A percentile compares a stretch with the other conserved stretches of the same genome.
These are phyloP conservation scores for Chaetoceros muelleri DNA, from an alignment of 108 stramenopile genomes.

Conservation along the genomic window DNA sequence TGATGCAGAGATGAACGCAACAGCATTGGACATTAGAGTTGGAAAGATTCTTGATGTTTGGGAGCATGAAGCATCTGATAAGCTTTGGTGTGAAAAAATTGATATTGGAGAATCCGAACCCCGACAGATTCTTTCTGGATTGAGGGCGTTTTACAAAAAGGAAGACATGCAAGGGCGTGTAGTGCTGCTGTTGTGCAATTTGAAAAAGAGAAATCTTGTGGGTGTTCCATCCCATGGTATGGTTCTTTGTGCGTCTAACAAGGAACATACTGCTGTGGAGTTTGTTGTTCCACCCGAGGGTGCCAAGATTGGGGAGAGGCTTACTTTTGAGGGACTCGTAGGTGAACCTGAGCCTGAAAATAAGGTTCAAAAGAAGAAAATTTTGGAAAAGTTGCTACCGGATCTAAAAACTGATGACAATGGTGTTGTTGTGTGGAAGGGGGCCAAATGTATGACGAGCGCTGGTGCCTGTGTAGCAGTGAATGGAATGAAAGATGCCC, in stretches of 20 bases:
- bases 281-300: constrained; percentile 71
- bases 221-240: constrained; percentile 89
- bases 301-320: constrained; percentile 68
- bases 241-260: constrained; percentile 84
- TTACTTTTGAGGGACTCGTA: constrained; percentile 52
- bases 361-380: constrained; percentile 86
- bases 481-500: constrained; percentile 74
- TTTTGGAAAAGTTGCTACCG: constrained; percentile 72
- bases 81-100: constrained; percentile 94
- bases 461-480: constrained; percentile 55
- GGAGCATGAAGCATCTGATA: constrained; percentile 93
- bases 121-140: constrained; percentile 90
- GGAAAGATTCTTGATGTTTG: constrained; percentile 89
- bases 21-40: constrained; percentile 85
- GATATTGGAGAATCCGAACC: constrained; percentile 81
- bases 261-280: constrained; percentile 67
- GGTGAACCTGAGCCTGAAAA: constrained; percentile 79
- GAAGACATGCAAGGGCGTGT: constrained; percentile 73
- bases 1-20: constrained; percentile 32
- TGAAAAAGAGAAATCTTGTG: constrained; percentile 81
- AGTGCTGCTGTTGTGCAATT: constrained; percentile 93
- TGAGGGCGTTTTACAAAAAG: constrained; percentile 79
- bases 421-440: constrained; percentile 74
- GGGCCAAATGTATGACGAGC: constrained; percentile 38
- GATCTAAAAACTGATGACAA: constrained; percentile 67